Percentiles rank a stretch among this genome's conserved stretches.
These are phyloP conservation scores for Aristolochia fimbriata DNA, from an alignment of 164 flowering plant genomes.

Conservation along the genomic window DNA sequence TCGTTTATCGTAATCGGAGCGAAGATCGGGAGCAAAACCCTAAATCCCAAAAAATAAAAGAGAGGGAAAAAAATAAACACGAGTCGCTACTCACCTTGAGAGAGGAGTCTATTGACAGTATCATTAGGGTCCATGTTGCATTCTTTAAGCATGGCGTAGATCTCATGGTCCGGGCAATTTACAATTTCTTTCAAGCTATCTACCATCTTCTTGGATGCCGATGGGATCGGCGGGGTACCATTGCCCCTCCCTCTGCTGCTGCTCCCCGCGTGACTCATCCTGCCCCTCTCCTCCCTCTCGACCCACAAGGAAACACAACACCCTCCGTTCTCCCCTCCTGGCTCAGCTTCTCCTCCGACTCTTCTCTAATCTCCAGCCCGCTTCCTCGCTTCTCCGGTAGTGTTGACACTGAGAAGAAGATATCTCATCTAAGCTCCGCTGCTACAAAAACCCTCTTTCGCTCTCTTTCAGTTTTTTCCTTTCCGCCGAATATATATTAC, in stretches of 20 bases:
- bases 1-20: too few species aligned
- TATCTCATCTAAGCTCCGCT: background rate
- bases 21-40: background rate
- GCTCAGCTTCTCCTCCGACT: background rate
- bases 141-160: conserved; percentile 37
- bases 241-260: conserved; percentile 17
- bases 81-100: conserved; percentile 50
- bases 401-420: background rate
- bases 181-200: conserved; percentile 92
- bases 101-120: conserved; percentile 66
- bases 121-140: conserved; percentile 98
- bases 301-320: conserved; percentile 2
- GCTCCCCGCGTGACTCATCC: conserved; percentile 22
- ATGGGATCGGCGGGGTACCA: conserved; percentile 41
- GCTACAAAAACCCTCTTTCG: conserved; percentile 1
- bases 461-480: background rate
- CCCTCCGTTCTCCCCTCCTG: background rate
- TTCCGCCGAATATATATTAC: background rate
- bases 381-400: background rate
- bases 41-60: background rate
- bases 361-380: background rate
- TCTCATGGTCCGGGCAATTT: conserved; percentile 31
- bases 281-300: conserved; percentile 14
- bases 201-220: conserved; percentile 63
- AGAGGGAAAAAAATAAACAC: background rate